Percentiles rank a stretch among this genome's conserved stretches.
phyloP scores from a whole-genome alignment of 1,139 yeast genomes.

The Pichia sp. region DNA sequence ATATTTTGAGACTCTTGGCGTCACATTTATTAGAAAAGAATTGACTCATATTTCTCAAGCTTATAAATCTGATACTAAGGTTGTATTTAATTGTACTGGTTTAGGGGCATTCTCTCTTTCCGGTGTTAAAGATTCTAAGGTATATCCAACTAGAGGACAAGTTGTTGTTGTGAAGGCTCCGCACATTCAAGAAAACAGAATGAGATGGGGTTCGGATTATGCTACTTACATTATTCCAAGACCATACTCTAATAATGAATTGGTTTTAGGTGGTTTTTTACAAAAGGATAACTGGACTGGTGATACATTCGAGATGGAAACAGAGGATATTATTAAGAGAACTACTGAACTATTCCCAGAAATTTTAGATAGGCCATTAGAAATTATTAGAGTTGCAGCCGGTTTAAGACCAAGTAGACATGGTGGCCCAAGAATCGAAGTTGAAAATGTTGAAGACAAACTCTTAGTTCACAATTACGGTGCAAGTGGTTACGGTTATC shows the following conservation, averaged over 20 bases:
- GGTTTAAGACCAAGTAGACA: conserved; percentile 66
- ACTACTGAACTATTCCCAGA: conserved; percentile 51
- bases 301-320: conserved; percentile 47
- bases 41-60: conserved; percentile 53
- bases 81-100: conserved; percentile 66
- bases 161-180: conserved; percentile 59
- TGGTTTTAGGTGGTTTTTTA: conserved; percentile 62
- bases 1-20: conserved; percentile 42
- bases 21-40: conserved; percentile 39
- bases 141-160: conserved; percentile 65
- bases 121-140: conserved; percentile 49
- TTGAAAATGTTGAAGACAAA: conserved; percentile 36
- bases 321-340: conserved; percentile 52
- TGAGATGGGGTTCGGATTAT: conserved; percentile 46
- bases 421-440: conserved; percentile 63
- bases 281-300: conserved; percentile 54
- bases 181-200: conserved; percentile 41
- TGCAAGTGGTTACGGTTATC: conserved; percentile 73
- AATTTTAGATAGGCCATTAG: conserved; percentile 38
- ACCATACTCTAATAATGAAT: conserved; percentile 53
- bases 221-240: conserved; percentile 68
- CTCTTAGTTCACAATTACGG: conserved; percentile 62
- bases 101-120: conserved; percentile 51
- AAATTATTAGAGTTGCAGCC: conserved; percentile 52
- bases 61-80: conserved; percentile 33